These are phyloP conservation scores for Penicillium sp. DNA, from an alignment of 2,329 filamentous ascomycete genomes.

Conservation along the genomic window DNA sequence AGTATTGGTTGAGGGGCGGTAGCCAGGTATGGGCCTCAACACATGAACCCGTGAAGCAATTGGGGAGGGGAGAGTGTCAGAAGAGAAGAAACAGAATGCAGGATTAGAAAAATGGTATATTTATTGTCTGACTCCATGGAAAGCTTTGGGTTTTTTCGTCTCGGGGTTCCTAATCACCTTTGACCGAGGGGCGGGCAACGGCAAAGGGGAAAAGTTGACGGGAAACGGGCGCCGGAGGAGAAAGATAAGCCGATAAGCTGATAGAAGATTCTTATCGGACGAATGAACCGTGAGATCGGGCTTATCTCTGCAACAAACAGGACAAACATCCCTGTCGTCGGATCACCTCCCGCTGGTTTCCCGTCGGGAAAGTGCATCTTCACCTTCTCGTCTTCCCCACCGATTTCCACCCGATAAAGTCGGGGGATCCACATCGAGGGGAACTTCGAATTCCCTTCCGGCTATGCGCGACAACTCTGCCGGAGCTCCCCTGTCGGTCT, in stretches of 20 bases:
- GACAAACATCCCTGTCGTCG: not conserved
- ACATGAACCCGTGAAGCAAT: slow-evolving; percentile 8
- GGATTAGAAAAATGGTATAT: slow-evolving; percentile 15
- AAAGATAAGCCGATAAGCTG: not conserved
- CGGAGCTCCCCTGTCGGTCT: not conserved
- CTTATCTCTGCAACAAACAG: not conserved
- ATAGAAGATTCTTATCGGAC: slow-evolving; percentile 17
- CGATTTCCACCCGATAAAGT: slow-evolving; percentile 11
- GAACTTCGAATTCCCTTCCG: not conserved
- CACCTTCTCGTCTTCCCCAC: not conserved
- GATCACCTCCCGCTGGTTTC: slow-evolving; percentile 12
- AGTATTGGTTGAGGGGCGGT: slow-evolving; percentile 1
- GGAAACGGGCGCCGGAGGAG: slow-evolving; percentile 10
- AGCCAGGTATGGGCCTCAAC: slow-evolving; percentile 13
- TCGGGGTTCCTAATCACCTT: not conserved
- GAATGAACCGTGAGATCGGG: not conserved
- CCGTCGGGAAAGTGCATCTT: slow-evolving; percentile 24
- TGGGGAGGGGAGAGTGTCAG: slow-evolving; percentile 4
- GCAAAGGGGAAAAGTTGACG: slow-evolving; percentile 2
- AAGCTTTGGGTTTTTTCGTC: slow-evolving; percentile 4
- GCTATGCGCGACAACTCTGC: not conserved
- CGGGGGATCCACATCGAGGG: slow-evolving; percentile 11
- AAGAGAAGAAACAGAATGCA: not conserved
- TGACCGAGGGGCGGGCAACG: slow-evolving; percentile 22
- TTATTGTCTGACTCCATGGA: slow-evolving; percentile 11